Conservation (phyloP, 208 protist species). For the Crithidia fasciculata region DNA sequence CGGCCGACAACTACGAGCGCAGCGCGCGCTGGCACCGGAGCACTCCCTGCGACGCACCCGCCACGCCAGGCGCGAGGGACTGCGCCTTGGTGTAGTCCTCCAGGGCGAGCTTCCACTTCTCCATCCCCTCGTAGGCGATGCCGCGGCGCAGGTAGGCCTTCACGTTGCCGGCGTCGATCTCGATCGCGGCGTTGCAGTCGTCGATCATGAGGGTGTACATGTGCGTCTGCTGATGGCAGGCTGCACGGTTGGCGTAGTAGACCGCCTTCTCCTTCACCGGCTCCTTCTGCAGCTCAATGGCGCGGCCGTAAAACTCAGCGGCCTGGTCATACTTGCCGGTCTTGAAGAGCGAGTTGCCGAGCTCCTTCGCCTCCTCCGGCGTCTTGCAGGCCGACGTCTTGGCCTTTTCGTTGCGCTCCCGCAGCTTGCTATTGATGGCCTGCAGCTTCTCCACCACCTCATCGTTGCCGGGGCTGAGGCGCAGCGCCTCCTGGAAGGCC, state of each 20-base stretch:
- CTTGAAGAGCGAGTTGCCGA: slow-evolving; percentile 91
- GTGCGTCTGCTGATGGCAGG: slow-evolving; percentile 92
- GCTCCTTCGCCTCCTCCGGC: slow-evolving; percentile 80
- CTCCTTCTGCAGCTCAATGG: slow-evolving; percentile 82
- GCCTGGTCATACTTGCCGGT: slow-evolving; percentile 91
- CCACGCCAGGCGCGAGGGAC: slow-evolving; percentile 55
- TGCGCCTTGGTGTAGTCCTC: slow-evolving; percentile 86
- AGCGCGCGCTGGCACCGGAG: slow-evolving; percentile 81
- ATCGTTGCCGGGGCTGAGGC: slow-evolving; percentile 72
- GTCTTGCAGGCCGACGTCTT: slow-evolving; percentile 79
- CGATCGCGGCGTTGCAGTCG: slow-evolving; percentile 85
- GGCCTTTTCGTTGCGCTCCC: slow-evolving; percentile 85
- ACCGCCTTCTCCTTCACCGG: slow-evolving; percentile 78
- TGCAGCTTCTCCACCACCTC: slow-evolving; percentile 84
- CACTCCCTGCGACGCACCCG: slow-evolving; percentile 73
- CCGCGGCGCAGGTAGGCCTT: slow-evolving; percentile 92
- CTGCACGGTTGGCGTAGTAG: slow-evolving; percentile 91
- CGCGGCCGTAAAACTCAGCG: slow-evolving; percentile 87
- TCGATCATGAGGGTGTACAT: slow-evolving; percentile 84
- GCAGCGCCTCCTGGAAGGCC: slow-evolving; percentile 81
- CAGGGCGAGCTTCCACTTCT: slow-evolving; percentile 91
- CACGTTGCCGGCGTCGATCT: slow-evolving; percentile 78
- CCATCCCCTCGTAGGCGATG: slow-evolving; percentile 91
- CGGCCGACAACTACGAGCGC: slow-evolving; percentile 25
- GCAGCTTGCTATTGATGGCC: slow-evolving; percentile 67